phyloP scores from a whole-genome alignment of 805 yeast genomes.

The Teunomyces funiuensis region DNA sequence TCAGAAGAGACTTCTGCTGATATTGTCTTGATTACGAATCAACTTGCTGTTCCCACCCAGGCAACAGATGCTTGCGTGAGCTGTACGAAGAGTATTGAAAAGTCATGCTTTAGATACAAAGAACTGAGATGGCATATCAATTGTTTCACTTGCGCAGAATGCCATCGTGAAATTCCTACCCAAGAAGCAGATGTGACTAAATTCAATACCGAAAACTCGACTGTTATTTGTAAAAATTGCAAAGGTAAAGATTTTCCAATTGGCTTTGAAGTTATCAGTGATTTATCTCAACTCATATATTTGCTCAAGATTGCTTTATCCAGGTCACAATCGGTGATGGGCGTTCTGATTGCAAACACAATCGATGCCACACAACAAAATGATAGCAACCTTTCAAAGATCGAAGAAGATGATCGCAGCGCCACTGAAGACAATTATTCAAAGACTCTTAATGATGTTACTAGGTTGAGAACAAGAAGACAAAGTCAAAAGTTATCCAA shows the following conservation, averaged over 20 bases:
- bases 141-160: slow-evolving; percentile 68
- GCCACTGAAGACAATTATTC: slow-evolving; percentile 53
- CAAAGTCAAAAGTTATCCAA: slow-evolving; percentile 58
- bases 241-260: slow-evolving; percentile 41
- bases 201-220: slow-evolving; percentile 33
- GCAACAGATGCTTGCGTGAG: slow-evolving; percentile 74
- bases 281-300: slow-evolving; percentile 71
- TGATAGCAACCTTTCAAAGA: slow-evolving; percentile 1
- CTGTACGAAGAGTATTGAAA: slow-evolving; percentile 81
- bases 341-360: slow-evolving; percentile 12
- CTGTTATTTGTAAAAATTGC: slow-evolving; percentile 64
- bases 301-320: slow-evolving; percentile 81
- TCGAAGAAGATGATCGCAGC: slow-evolving; percentile 4
- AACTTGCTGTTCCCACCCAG: slow-evolving; percentile 49
- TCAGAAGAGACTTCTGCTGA: slow-evolving; percentile 8
- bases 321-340: slow-evolving; percentile 65
- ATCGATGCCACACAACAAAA: neutral
- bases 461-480: slow-evolving; percentile 70
- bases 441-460: slow-evolving; percentile 72
- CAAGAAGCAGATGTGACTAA: slow-evolving; percentile 47
- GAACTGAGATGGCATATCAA: slow-evolving; percentile 78
- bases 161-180: slow-evolving; percentile 38
- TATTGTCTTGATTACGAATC: slow-evolving; percentile 16
- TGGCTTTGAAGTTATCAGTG: slow-evolving; percentile 65
- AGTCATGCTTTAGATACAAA: slow-evolving; percentile 62